Evolutionary conservation across 2,329 filamentous ascomycete genomes (phyloP), one percentile per base, ranked within the genome.

Genomic region (Chaetothyriales sp.): DNA sequence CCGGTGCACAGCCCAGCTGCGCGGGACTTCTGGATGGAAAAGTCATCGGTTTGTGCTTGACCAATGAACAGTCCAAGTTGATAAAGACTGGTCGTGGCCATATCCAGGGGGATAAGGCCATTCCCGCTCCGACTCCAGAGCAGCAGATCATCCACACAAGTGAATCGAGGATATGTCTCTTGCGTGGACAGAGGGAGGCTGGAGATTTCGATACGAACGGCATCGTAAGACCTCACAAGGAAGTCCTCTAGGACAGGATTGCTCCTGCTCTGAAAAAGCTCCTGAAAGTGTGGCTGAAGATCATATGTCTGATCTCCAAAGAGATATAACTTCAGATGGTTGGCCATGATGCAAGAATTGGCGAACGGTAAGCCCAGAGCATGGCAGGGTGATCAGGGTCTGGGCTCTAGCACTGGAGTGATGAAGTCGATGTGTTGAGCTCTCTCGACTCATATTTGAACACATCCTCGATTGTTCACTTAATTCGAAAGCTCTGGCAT

Each of bases 261-360:
- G 57, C 68, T 64, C 57, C 70, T 70, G 45, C 64, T 58, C 51
- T 68, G 62, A 48, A 70, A 56, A 43, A 71, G 61, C 51, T 65
- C 65, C 46, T 63, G 65, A 52, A 72, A 65, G 47, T 66, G 65
- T 46, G 64, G 60, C 54, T 68, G 63, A 52, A 67, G 68, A 56
- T 69, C 66, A 52, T 62, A 62, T 51, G 69, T 72, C 59, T 71
- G 69, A 56, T 72, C 69, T 61, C 69, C 69, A 58, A 72, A 71
- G 62, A 72, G 64, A 63, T 70, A 70, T 57, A 70, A 62, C 53
- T 60, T 57, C 58, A 59, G 58, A 58, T 60, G 60, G 49, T 36
- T 57, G 51, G 43, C n/a, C 18, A 47, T 44, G 44, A 50, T 49
- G 48, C n/a, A n/a, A n/a, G n/a, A n/a, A n/a, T n/a, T n/a, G n/a